A percentile compares a stretch with the other conserved stretches of the same genome.
Evolutionary conservation across 1,284 basidiomycete species (phyloP).

Genomic region (Paramarasmius palmivorus): DNA sequence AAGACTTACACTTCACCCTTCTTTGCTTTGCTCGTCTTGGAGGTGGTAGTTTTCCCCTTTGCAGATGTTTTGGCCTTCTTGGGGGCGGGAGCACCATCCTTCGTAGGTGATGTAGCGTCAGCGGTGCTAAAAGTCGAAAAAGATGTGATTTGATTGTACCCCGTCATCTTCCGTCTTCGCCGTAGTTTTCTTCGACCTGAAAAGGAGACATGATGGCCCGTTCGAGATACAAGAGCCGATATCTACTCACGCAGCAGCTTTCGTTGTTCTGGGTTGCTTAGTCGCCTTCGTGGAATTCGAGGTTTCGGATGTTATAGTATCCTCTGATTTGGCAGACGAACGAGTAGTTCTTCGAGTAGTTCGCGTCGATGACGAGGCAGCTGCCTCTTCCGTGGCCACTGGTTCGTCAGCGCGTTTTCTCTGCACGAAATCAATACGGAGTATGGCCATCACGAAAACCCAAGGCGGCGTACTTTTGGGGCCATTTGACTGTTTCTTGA

Average conservation of each 20-base stretch:
- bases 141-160: not conserved
- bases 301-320: constrained; percentile 25
- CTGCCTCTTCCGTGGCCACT: constrained; percentile 16
- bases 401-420: constrained; percentile 42
- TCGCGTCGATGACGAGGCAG: constrained; percentile 38
- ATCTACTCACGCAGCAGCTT: constrained; percentile 15
- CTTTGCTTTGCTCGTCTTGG: constrained; percentile 9
- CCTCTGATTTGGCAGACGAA: constrained; percentile 18
- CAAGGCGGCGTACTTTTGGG: not conserved
- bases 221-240: not conserved
- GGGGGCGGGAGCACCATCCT: constrained; percentile 6
- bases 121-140: constrained; percentile 1
- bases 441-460: no score
- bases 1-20: constrained; percentile 8
- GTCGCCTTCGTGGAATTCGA: constrained; percentile 24
- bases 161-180: constrained; percentile 2
- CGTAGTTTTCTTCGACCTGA: not conserved
- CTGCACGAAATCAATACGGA: constrained; percentile 20
- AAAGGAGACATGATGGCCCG: not conserved
- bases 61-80: constrained; percentile 13
- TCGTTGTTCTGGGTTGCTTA: constrained; percentile 18
- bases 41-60: constrained; percentile 2
- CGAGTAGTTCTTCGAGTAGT: constrained; percentile 51
- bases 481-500: not conserved
- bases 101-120: not conserved